Base-by-base conservation (phyloP, 2,329 filamentous ascomycete genomes). In the Pseudogymnoascus verrucosus region DNA sequence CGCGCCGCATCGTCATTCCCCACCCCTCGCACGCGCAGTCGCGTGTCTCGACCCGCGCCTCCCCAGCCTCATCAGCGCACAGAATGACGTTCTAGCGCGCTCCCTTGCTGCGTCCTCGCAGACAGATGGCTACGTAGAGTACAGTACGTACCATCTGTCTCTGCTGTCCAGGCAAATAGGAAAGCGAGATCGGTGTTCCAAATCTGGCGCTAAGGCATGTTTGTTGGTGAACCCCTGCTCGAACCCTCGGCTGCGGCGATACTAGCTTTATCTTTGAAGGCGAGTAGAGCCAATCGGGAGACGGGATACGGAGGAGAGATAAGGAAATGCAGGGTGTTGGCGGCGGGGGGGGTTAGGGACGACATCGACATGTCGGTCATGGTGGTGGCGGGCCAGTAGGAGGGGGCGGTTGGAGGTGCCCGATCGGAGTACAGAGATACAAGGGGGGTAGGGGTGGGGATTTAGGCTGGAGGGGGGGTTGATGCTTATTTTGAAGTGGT, bases 281-380 rank as follows among this genome's bases (percentile, higher is more conserved):
- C 14, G 23, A n/a, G 12, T n/a, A 7, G 14, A 28, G n/a, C 47
- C 47, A 54, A 54, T 54, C 47, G 47, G 47, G 47, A 54, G 47
- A n/a, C 14, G 26, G 47, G 23, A 14, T 14, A 7, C 11, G 12
- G 12, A 10, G 21, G 11, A 26, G 42, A 54, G 47, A 54, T 54
- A 54, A 54, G 47, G 47, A 28, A 54, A 31, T 54, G 47, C 14
- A 54, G 47, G 47, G 47, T 14, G 7, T n/a, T 16, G 47, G 47
- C 47, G 23, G 23, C 21, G 47, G 44, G 23, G 23, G 44, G 14
- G 23, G 23, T 31, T 54, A n/a, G 23, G 23, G 47, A 54, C 23
- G 47, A 54, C 47, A 54, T 54, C 47, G 47, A 54, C 14, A 28
- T 54, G 47, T 31, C 26, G 47, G 47, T 54, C 47, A 54, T 54